Evolutionary conservation across 2,329 filamentous ascomycete genomes (phyloP).

Genomic region (Diaporthe ampelina): DNA sequence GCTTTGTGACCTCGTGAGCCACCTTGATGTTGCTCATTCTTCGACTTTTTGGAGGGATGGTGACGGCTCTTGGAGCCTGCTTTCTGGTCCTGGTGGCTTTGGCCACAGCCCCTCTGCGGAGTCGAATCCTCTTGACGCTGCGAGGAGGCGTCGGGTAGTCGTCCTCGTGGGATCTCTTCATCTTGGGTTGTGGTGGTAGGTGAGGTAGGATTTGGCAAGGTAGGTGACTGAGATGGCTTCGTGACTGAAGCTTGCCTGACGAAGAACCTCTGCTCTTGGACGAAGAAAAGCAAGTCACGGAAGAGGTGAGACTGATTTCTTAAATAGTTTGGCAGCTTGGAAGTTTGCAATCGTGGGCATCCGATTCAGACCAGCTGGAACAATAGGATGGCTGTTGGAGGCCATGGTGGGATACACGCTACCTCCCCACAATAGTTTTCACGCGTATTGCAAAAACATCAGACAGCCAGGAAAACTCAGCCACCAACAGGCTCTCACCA

Average conservation of each 20-base stretch:
- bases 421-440: background rate
- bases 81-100: background rate
- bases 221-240: background rate
- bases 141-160: background rate
- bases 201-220: background rate
- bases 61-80: background rate
- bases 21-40: background rate
- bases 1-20: background rate
- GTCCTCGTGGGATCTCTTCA: conserved; percentile 9
- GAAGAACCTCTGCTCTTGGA: background rate
- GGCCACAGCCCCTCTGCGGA: background rate
- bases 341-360: background rate
- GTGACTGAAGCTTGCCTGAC: background rate
- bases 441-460: background rate
- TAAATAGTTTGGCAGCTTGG: background rate
- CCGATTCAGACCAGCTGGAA: conserved; percentile 8
- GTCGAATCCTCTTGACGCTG: conserved; percentile 15
- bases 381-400: background rate
- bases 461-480: background rate
- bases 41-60: background rate
- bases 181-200: background rate
- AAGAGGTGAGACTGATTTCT: background rate
- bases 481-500: background rate
- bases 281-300: background rate
- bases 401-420: no score